phyloP scores from a whole-genome alignment of 164 flowering plant genomes.

The Magnolia kwangsiensis region DNA sequence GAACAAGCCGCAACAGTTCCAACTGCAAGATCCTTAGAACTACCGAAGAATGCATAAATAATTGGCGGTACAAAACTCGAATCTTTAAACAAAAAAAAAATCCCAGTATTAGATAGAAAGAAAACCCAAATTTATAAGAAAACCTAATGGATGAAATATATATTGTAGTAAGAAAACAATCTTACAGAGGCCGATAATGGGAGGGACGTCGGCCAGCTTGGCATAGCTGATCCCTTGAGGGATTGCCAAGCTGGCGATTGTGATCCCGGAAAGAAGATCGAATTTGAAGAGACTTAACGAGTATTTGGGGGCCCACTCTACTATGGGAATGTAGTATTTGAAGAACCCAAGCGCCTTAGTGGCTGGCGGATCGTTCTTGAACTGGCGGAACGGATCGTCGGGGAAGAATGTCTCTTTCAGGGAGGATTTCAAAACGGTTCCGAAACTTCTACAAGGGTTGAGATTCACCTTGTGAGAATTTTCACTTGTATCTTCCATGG shows the following conservation, averaged over 20 bases:
- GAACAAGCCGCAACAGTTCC: constrained; percentile 80
- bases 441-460: constrained; percentile 31
- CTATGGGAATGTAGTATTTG: constrained; percentile 56
- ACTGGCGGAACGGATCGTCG: constrained; percentile 62
- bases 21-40: constrained; percentile 69
- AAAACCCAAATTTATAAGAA: not conserved
- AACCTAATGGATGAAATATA: not conserved
- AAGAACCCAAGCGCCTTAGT: not conserved
- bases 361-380: constrained; percentile 20
- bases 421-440: constrained; percentile 29
- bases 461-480: constrained; percentile 25
- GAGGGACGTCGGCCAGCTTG: constrained; percentile 55
- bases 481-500: constrained; percentile 5
- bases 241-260: constrained; percentile 74
- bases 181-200: constrained; percentile 72
- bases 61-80: constrained; percentile 87
- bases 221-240: constrained; percentile 84
- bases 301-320: constrained; percentile 61
- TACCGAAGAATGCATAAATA: constrained; percentile 69
- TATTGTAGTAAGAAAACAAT: not conserved
- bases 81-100: constrained; percentile 35
- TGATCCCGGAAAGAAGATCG: constrained; percentile 63
- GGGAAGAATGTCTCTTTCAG: constrained; percentile 66
- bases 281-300: constrained; percentile 27
- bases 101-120: not conserved